These are phyloP conservation scores for Nicotiana tabacum DNA, from an alignment of 257 asterid genomes.

Conservation along the genomic window DNA sequence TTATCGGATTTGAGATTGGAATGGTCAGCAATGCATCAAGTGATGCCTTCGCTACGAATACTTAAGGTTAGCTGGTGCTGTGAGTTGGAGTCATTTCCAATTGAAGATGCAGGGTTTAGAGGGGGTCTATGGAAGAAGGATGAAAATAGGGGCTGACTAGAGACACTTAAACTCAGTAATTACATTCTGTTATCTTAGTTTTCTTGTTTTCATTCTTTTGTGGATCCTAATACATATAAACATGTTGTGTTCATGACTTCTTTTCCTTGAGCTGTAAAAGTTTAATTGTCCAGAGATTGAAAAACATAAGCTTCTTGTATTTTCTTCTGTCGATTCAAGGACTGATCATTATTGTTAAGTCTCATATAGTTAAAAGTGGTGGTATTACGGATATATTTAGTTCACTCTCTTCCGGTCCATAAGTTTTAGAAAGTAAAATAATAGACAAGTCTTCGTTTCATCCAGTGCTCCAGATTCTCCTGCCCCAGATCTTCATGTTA, in stretches of 20 bases:
- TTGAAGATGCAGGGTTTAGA: slow-evolving; percentile 34
- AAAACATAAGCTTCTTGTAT: neutral
- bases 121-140: slow-evolving; percentile 30
- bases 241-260: neutral
- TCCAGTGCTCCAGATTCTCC: neutral
- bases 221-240: neutral
- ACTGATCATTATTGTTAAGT: neutral
- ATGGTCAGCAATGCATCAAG: slow-evolving; percentile 24
- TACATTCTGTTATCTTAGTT: neutral
- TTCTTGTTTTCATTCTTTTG: neutral
- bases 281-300: neutral
- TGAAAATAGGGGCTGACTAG: neutral
- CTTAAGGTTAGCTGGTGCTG: slow-evolving; percentile 34
- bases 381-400: neutral
- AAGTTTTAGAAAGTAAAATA: neutral
- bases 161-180: neutral
- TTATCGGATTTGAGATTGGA: slow-evolving; percentile 25
- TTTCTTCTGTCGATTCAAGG: neutral
- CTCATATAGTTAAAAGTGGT: neutral
- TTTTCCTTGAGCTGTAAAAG: neutral
- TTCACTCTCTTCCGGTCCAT: neutral
- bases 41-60: slow-evolving; percentile 27
- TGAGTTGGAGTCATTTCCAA: slow-evolving; percentile 24
- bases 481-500: neutral
- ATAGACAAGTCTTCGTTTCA: neutral